Conservation (phyloP, 441 rosid species). For the Aleurites moluccanus region DNA sequence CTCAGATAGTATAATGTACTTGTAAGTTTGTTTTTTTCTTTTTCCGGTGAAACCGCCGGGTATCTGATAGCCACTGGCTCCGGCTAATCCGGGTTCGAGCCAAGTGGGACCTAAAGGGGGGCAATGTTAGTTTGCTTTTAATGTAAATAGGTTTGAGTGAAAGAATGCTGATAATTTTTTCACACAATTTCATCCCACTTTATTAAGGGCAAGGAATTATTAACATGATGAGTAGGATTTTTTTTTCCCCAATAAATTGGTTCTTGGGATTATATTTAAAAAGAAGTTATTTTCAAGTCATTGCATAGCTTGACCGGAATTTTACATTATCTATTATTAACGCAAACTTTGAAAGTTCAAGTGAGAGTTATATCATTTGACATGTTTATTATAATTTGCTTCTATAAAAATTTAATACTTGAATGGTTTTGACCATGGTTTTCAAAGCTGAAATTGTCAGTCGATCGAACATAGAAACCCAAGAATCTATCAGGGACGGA, state of each 20-base stretch:
- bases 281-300: background rate
- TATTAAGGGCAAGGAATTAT: too few relatives aligned
- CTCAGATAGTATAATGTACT: background rate
- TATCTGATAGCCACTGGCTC: too few relatives aligned
- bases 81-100: too few relatives aligned
- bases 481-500: too few relatives aligned
- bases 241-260: background rate
- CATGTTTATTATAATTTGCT: background rate
- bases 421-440: too few relatives aligned
- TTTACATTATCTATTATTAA: background rate
- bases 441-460: too few relatives aligned
- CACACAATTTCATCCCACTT: too few relatives aligned
- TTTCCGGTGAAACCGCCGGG: too few relatives aligned
- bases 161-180: too few relatives aligned
- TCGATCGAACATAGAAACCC: too few relatives aligned
- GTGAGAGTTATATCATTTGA: background rate
- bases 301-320: background rate
- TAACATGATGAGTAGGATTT: background rate
- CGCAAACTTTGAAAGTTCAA: background rate
- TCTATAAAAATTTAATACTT: background rate
- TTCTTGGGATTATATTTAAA: background rate
- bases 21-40: too few relatives aligned
- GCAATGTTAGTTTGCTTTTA: background rate
- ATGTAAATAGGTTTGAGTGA: background rate
- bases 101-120: too few relatives aligned